These are phyloP conservation scores for Epichloe gansuensis DNA, from an alignment of 2,329 filamentous ascomycete species.

Conservation along the genomic window DNA sequence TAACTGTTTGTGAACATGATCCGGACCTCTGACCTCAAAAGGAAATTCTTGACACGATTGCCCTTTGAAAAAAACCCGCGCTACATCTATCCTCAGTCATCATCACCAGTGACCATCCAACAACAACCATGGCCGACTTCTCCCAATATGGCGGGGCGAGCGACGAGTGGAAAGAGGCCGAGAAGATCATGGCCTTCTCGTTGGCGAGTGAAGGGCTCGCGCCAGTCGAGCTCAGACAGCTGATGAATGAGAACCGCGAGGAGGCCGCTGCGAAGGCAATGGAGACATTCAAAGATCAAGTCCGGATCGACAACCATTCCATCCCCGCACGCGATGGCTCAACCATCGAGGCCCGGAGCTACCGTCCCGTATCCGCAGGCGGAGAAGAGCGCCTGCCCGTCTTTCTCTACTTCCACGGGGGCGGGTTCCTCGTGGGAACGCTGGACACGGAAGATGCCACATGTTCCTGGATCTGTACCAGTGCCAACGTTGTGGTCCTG, in stretches of 20 bases:
- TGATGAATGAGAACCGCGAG: background rate
- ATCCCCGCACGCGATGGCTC: background rate
- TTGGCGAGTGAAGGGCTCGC: background rate
- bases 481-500: background rate
- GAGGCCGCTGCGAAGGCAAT: background rate
- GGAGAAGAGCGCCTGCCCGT: background rate
- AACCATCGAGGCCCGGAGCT: background rate
- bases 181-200: background rate
- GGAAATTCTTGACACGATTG: no score
- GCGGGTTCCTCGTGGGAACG: background rate
- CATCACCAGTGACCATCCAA: no score
- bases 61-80: no score
- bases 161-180: background rate
- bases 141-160: background rate
- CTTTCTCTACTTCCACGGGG: background rate
- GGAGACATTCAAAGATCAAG: background rate
- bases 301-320: background rate
- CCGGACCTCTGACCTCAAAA: no score
- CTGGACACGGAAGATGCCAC: background rate
- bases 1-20: no score
- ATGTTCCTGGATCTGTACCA: background rate
- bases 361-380: background rate
- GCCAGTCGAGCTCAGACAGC: background rate
- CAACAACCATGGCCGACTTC: background rate
- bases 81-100: no score